phyloP scores from a whole-genome alignment of 73 alveolate genomes.

The Blepharisma stoltei region DNA sequence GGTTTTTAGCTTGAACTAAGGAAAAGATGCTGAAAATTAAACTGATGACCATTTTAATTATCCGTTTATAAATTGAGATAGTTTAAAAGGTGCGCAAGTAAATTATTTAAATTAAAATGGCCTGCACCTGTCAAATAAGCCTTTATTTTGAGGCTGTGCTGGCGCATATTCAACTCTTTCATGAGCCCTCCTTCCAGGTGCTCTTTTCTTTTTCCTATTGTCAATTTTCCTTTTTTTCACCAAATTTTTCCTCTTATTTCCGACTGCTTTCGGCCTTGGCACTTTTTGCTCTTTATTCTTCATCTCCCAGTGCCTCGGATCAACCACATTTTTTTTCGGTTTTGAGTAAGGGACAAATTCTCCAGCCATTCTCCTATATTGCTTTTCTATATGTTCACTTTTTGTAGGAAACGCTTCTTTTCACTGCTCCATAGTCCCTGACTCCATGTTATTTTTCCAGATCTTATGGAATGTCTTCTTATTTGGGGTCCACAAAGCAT shows the following conservation, averaged over 20 bases:
- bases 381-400: neutral
- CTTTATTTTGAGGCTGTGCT: too few species aligned
- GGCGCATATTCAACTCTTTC: too few species aligned
- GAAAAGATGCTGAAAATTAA: too few species aligned
- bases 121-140: too few species aligned
- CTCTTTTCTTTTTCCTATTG: neutral
- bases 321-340: conserved; percentile 1
- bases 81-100: too few species aligned
- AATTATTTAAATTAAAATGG: too few species aligned
- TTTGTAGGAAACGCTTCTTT: conserved; percentile 5
- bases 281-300: neutral
- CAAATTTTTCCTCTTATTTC: conserved; percentile 7
- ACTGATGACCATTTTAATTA: too few species aligned
- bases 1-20: too few species aligned
- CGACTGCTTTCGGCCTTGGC: neutral
- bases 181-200: too few species aligned
- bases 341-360: conserved; percentile 12
- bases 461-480: conserved; percentile 20
- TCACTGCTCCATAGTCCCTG: neutral
- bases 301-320: conserved; percentile 22
- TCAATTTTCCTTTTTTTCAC: neutral
- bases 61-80: too few species aligned
- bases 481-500: conserved; percentile 4
- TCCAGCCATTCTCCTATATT: conserved; percentile 23
- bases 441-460: neutral